Base-by-base conservation (phyloP, 257 asterid genomes). In the Scutellaria baicalensis region DNA sequence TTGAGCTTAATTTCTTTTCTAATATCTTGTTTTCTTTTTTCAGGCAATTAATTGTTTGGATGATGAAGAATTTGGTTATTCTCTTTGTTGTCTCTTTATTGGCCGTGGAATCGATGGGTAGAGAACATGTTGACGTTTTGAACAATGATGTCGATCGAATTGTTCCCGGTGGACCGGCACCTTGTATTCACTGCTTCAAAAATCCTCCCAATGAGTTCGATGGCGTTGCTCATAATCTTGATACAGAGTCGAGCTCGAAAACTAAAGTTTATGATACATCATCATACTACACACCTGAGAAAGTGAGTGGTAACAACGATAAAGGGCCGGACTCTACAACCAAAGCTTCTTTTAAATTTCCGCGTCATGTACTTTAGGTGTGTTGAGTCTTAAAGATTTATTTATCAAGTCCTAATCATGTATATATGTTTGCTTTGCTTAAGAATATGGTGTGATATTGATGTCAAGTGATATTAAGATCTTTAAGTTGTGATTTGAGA, bases 131-230 rank as follows among this genome's bases (percentile, higher is more conserved):
- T 17, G 59, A 54, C 21, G 6, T 9, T 12, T 4, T 3, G 2
- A 31, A 18, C 44, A 23, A 23, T 17, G 52, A 42, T 2, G 64
- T 51, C 16, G 58, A 78, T 12, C 83, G 83, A 27, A 1, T 2
- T 20, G 54, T 40, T 16, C 79, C 83, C 0, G 71, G 77, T 6
- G 83, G 83, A 2, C 83, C 83, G 1, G 50, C 35, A 43, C 54
- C 64, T 0, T 74, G 83, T 54, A 0, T 1, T 42, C 83, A 74
- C 64, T 78, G 79, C 74, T 7, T 78, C 1, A 73, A 52, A 35
- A 18, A 16, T 64, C 67, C 78, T 56, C 73, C 73, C 9, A 45
- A 7, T 0, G 40, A 9, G 7, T 1, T 33, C 1, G 44, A 55
- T 14, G 42, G 36, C 9, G 38, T 13, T 44, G 17, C 45, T 10